Base-by-base conservation (phyloP, 2,329 filamentous ascomycete species). In the Fusarium anguioides region DNA sequence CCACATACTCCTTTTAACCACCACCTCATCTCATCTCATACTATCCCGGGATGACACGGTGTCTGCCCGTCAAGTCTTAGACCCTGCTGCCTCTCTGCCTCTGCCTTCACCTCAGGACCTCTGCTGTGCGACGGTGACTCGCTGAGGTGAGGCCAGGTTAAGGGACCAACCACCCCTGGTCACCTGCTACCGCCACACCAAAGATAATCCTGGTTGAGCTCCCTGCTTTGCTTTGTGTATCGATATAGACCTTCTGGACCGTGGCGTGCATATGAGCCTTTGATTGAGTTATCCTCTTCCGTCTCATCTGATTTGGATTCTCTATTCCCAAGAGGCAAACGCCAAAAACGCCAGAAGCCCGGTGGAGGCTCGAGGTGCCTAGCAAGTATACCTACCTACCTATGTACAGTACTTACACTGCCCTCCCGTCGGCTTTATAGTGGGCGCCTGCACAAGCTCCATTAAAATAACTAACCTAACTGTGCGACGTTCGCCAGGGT, bases 401-500 rank as follows among this genome's bases (percentile, higher is more conserved):
- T 5, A 15, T 4, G 29, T 33, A 33, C 29, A 50, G 51, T 49
- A 37, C 23, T 37, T 42, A 42, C 47, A 42, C 47, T 31, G 47
- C 47, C 36, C 26, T 50, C 33, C 27, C 35, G 39, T 47, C 47
- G 51, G 64, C 40, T 64, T 36, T 59, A 68, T 65, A 68, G 64
- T 61, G 64, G 64, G 44, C 55, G 60, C 37, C 56, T 63, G 64
- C 60, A 60, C 47, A 48, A 50, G 64, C 61, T 59, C 48, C 35
- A 50, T 50, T 50, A 53, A 68, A 53, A 65, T 45, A 60, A 40
- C 55, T 31, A 48, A 52, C 45, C 49, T 52, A 47, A 52, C 63
- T 57, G 64, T 64, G 64, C 50, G 49, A 66, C 64, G 39, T 60
- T 18, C 47, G 37, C 50, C 44, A 41, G 66, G 47, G 60, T 68